Conservation (phyloP, 2,329 filamentous ascomycete genomes). For the Aspergillus arachidicola region DNA sequence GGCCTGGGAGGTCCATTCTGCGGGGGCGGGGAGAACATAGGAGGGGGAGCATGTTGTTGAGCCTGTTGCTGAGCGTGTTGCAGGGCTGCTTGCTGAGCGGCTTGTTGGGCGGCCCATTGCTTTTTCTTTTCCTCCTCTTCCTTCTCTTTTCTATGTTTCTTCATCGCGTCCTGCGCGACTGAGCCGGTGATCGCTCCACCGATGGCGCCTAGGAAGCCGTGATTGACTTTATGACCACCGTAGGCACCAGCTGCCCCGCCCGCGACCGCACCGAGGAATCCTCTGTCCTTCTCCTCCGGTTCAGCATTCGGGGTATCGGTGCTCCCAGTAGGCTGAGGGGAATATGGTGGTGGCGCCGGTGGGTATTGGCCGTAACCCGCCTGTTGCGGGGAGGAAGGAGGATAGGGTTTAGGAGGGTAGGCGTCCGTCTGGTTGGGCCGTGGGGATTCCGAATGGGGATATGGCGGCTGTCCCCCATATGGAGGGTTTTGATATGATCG, state of each 20-base stretch:
- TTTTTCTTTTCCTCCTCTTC: slow-evolving; percentile 12
- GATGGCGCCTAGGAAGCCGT: slow-evolving; percentile 50
- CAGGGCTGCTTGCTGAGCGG: not conserved
- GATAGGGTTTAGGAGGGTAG: slow-evolving; percentile 4
- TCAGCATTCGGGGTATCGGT: not conserved
- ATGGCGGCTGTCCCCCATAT: not conserved
- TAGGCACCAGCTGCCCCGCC: slow-evolving; percentile 49
- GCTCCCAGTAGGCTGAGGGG: not conserved
- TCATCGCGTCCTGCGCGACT: slow-evolving; percentile 47
- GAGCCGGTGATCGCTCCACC: slow-evolving; percentile 50
- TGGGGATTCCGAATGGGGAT: not conserved
- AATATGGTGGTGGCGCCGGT: slow-evolving; percentile 7
- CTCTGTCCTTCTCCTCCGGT: slow-evolving; percentile 42
- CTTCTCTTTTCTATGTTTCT: slow-evolving; percentile 41
- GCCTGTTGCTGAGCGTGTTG: not conserved
- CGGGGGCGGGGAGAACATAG: not conserved
- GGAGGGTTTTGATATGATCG: not conserved
- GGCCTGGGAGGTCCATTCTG: not conserved
- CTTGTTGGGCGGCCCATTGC: not conserved
- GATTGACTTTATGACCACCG: slow-evolving; percentile 48
- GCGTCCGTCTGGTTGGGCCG: not conserved
- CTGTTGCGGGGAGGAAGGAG: not conserved
- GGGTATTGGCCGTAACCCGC: not conserved
- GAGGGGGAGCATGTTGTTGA: slow-evolving; percentile 2
- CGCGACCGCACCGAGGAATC: slow-evolving; percentile 47